These are phyloP conservation scores for Phytopythium chamaehyphon DNA, from an alignment of 352 stramenopile genomes.

Conservation along the genomic window DNA sequence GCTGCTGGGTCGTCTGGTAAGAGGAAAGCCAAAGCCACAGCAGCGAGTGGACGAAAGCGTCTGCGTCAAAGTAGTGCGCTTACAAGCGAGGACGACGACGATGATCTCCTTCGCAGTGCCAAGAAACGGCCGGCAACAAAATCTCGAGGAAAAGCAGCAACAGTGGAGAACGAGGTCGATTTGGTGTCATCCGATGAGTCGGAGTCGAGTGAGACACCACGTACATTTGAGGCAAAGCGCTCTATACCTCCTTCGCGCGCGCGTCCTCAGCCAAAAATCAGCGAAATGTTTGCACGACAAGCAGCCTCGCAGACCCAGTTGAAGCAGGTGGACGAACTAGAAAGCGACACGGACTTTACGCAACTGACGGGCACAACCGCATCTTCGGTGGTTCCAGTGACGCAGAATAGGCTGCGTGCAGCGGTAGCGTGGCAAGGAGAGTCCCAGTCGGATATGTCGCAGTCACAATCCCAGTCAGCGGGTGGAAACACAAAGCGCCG, in stretches of 20 bases:
- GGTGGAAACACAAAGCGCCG: slow-evolving; percentile 25
- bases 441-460: slow-evolving; percentile 34
- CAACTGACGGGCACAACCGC: slow-evolving; percentile 24
- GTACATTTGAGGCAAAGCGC: slow-evolving; percentile 16
- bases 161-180: slow-evolving; percentile 30
- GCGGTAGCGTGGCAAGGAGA: slow-evolving; percentile 23
- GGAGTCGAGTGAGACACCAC: slow-evolving; percentile 16
- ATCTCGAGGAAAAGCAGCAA: slow-evolving; percentile 11
- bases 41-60: slow-evolving; percentile 24
- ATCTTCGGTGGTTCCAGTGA: slow-evolving; percentile 7
- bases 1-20: slow-evolving; percentile 7
- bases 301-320: slow-evolving; percentile 11
- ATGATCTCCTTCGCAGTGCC: slow-evolving; percentile 11
- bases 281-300: slow-evolving; percentile 48
- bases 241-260: slow-evolving; percentile 4
- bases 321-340: slow-evolving; percentile 47
- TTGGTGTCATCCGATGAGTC: slow-evolving; percentile 46
- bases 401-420: slow-evolving; percentile 8
- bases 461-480: slow-evolving; percentile 18
- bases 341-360: slow-evolving; percentile 69
- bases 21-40: slow-evolving; percentile 12
- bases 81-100: slow-evolving; percentile 29
- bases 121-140: slow-evolving; percentile 10
- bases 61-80: slow-evolving; percentile 29
- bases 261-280: slow-evolving; percentile 52